Conservation (phyloP, 768 basidiomycete species). For the Megacollybia marginata region DNA sequence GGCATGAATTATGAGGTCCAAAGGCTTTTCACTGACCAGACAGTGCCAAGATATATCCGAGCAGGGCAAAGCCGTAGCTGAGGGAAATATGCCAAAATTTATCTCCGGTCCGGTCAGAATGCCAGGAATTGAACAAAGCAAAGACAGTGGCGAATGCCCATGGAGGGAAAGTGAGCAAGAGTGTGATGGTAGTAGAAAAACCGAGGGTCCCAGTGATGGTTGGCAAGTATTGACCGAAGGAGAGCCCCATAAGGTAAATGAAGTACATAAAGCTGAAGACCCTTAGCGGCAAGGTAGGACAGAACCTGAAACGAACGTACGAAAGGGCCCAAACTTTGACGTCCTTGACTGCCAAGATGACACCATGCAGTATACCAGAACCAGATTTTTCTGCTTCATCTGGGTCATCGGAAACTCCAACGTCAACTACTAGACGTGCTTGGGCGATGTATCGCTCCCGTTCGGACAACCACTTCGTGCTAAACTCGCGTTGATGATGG, state of each 20-base stretch:
- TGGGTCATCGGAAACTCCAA: conserved; percentile 12
- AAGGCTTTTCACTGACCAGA: conserved; percentile 40
- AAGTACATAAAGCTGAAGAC: conserved; percentile 24
- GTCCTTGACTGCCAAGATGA: conserved; percentile 29
- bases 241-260: conserved; percentile 11
- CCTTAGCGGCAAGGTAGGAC: background rate
- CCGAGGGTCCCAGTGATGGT: conserved; percentile 26
- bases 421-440: conserved; percentile 21
- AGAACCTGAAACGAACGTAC: conserved; percentile 8
- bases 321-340: conserved; percentile 35
- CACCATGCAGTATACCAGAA: conserved; percentile 16
- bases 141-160: conserved; percentile 22
- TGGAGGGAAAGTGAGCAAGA: conserved; percentile 34
- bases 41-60: conserved; percentile 52
- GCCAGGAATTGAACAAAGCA: conserved; percentile 28
- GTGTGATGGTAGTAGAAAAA: conserved; percentile 27
- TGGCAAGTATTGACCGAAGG: conserved; percentile 12
- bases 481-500: background rate
- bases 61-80: conserved; percentile 42
- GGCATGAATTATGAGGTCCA: conserved; percentile 36
- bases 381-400: conserved; percentile 10
- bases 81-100: conserved; percentile 49
- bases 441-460: conserved; percentile 22
- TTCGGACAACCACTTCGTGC: conserved; percentile 21
- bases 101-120: conserved; percentile 55